Evolutionary conservation across 139 green algal genomes (phyloP).

Genomic region (Pseudopediastrum boryanum): DNA sequence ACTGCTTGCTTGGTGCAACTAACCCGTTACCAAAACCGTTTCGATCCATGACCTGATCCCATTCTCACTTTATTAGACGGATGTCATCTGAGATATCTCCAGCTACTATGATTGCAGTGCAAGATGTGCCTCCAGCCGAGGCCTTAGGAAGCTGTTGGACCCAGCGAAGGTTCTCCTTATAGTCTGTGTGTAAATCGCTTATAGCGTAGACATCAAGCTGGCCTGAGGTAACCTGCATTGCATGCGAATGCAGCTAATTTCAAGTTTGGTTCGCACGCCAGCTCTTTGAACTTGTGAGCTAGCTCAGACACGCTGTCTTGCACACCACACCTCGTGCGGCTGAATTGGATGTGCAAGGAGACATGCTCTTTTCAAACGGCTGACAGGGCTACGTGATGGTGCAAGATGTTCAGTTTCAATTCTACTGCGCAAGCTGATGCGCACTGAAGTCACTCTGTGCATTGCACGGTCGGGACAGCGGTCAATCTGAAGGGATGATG

Average conservation of each 20-base stretch:
- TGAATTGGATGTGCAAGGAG: background rate
- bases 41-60: background rate
- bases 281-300: background rate
- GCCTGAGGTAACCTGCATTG: background rate
- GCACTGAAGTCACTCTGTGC: too few relatives aligned
- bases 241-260: background rate
- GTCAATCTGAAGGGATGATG: too few relatives aligned
- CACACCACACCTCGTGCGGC: too few relatives aligned
- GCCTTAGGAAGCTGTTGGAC: conserved; percentile 32
- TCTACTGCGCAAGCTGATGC: too few relatives aligned
- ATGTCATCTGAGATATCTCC: conserved; percentile 79
- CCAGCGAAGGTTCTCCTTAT: conserved; percentile 71
- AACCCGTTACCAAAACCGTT: background rate
- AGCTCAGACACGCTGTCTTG: too few relatives aligned
- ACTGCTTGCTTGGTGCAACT: background rate
- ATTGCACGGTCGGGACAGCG: too few relatives aligned
- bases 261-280: background rate
- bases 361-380: conserved; percentile 4
- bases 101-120: conserved; percentile 72
- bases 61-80: conserved; percentile 33
- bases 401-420: too few relatives aligned
- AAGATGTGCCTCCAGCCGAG: background rate
- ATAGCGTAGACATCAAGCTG: conserved; percentile 59
- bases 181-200: conserved; percentile 80
- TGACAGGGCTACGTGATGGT: background rate